phyloP scores from a whole-genome alignment of 2,329 filamentous ascomycete genomes.

The Sporothrix protearum region DNA sequence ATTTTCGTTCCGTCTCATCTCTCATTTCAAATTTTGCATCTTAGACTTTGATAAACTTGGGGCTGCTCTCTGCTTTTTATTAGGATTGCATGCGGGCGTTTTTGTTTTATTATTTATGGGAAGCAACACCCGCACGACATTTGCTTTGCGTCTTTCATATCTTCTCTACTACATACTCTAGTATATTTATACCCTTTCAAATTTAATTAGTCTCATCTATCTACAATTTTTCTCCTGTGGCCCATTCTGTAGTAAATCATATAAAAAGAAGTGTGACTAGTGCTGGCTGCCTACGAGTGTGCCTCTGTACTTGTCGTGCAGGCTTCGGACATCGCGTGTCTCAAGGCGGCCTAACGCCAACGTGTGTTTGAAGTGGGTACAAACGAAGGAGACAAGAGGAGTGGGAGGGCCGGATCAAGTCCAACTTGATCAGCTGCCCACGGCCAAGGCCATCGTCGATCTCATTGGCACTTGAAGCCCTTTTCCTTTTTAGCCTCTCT shows the following conservation, averaged over 20 bases:
- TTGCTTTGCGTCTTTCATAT: neutral
- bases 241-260: neutral
- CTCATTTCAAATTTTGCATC: neutral
- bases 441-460: neutral
- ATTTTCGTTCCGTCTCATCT: neutral
- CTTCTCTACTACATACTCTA: neutral
- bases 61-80: neutral
- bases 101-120: neutral
- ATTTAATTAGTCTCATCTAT: neutral
- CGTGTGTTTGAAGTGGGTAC: neutral
- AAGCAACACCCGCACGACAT: neutral
- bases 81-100: neutral
- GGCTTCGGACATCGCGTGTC: neutral
- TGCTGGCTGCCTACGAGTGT: neutral
- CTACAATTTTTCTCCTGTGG: neutral
- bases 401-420: neutral
- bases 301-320: neutral
- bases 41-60: neutral
- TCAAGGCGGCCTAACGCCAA: neutral
- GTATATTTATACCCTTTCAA: constrained; percentile 18
- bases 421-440: neutral
- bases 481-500: neutral
- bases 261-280: too few relatives aligned
- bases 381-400: neutral
- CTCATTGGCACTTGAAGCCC: neutral